These are phyloP conservation scores for Stipa capillata DNA, from an alignment of 176 grass and related monocot species.

Conservation along the genomic window DNA sequence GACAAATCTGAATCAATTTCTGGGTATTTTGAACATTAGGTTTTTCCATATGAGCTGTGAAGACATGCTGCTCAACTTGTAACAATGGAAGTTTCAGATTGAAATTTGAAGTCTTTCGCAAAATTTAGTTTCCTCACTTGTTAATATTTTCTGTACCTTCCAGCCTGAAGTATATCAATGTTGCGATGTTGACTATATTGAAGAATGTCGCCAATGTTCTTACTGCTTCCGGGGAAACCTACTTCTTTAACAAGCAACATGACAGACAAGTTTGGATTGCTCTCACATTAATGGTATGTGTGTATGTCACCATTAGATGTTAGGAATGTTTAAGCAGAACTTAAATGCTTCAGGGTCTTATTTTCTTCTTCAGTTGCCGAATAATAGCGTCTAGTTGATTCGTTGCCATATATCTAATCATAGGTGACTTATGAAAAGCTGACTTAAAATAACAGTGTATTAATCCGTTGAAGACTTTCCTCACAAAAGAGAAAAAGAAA, in stretches of 20 bases:
- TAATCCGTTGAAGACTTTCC: not conserved
- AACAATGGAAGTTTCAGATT: not conserved
- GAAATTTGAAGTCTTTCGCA: not conserved
- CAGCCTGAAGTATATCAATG: slow-evolving; percentile 98
- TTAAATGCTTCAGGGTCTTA: not conserved
- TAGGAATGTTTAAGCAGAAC: slow-evolving; percentile 2
- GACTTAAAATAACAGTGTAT: not conserved
- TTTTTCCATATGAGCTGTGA: not conserved
- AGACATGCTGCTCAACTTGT: not conserved
- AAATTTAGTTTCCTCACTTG: not conserved
- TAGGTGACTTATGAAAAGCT: not conserved
- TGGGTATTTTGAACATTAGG: not conserved
- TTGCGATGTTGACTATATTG: slow-evolving; percentile 95
- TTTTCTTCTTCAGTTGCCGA: not conserved
- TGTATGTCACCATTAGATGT: not conserved
- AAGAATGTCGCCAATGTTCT: slow-evolving; percentile 97
- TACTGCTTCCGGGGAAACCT: slow-evolving; percentile 90
- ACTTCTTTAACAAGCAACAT: slow-evolving; percentile 85
- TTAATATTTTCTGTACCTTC: slow-evolving; percentile 30
- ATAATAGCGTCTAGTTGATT: not conserved
- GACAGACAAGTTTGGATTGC: slow-evolving; percentile 88
- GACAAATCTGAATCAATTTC: not conserved
- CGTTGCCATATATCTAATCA: not conserved
- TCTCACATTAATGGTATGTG: slow-evolving; percentile 81
- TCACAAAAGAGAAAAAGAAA: too few relatives aligned